phyloP scores from a whole-genome alignment of 2,329 filamentous ascomycete genomes.

The Cordyceps tenuipes region DNA sequence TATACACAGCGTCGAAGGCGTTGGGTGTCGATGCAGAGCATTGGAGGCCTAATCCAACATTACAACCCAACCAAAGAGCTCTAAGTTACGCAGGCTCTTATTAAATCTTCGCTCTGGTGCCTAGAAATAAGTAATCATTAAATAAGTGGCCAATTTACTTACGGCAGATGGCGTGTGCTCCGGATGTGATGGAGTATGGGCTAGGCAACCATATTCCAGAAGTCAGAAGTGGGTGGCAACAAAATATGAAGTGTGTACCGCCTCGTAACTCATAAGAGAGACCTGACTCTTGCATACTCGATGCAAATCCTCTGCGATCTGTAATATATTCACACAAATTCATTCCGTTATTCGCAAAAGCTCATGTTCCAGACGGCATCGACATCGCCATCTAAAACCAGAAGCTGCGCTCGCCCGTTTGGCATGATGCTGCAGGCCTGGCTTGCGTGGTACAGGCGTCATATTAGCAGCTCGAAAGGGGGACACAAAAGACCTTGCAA shows the following conservation, averaged over 20 bases:
- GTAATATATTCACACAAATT: background rate
- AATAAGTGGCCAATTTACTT: background rate
- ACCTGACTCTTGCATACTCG: background rate
- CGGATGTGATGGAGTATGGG: conserved; percentile 1
- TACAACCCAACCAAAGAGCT: background rate
- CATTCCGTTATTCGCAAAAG: background rate
- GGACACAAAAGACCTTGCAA: background rate
- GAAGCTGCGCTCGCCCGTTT: conserved; percentile 2
- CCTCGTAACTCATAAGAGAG: background rate
- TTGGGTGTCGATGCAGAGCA: background rate
- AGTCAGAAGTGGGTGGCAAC: background rate
- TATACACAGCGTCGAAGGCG: background rate
- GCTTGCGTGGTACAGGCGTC: conserved; percentile 4
- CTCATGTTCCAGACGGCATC: background rate
- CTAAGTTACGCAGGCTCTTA: too few species aligned
- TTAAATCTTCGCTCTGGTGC: background rate
- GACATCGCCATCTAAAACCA: background rate
- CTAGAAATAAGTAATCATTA: background rate
- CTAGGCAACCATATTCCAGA: conserved; percentile 1
- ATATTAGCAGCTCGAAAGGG: background rate
- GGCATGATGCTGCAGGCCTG: conserved; percentile 3
- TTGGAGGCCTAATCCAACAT: background rate
- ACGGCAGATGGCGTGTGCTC: background rate
- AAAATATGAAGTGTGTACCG: conserved; percentile 5
- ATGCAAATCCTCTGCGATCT: background rate